Evolutionary conservation across 495 filamentous ascomycete species (phyloP).

Genomic region (Penicillium pancosmium): DNA sequence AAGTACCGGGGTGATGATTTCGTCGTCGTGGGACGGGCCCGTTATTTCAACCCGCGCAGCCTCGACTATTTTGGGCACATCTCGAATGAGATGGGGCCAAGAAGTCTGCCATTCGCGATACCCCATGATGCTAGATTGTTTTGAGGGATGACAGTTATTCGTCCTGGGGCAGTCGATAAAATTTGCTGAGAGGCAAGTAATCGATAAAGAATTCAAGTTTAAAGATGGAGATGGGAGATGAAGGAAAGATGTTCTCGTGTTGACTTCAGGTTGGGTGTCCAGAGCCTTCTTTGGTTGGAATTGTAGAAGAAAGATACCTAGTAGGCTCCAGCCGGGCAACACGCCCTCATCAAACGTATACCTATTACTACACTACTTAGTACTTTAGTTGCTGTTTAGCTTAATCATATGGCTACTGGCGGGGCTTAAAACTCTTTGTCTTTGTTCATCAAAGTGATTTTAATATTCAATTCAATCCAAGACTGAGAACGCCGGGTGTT

Average conservation of each 20-base stretch:
- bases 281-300: not conserved
- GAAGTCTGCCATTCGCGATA: conserved; percentile 13
- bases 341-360: not conserved
- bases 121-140: not conserved
- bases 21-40: conserved; percentile 1
- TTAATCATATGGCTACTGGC: too few species aligned
- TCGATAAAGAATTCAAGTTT: too few species aligned
- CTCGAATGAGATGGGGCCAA: conserved; percentile 22
- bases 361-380: too few species aligned
- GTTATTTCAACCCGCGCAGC: conserved; percentile 1
- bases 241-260: not conserved
- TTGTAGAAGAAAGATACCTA: not conserved
- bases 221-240: not conserved
- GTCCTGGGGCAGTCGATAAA: too few species aligned
- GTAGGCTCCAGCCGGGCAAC: not conserved
- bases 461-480: too few species aligned
- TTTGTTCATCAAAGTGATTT: too few species aligned
- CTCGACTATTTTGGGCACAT: conserved; percentile 16
- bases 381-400: too few species aligned
- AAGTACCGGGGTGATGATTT: conserved; percentile 6
- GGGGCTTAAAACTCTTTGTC: too few species aligned
- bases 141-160: too few species aligned
- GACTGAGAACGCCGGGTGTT: too few species aligned
- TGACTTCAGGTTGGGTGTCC: too few species aligned
- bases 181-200: not conserved